Base-by-base conservation (phyloP, 768 basidiomycete species). In the Pisolithus marmoratus region DNA sequence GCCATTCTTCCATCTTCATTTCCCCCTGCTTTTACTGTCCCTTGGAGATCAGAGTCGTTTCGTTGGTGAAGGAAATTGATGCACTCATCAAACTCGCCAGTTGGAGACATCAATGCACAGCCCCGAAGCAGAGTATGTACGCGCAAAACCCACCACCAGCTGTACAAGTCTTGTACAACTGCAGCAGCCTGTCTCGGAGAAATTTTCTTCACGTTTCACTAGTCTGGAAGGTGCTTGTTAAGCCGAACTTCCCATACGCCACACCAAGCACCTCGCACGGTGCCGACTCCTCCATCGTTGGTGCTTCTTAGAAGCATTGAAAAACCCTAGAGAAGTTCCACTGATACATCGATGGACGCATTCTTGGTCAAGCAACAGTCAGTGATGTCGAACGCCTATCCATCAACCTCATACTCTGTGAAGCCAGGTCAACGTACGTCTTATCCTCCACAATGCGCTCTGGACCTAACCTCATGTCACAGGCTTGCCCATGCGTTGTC, bases 51-150 rank as follows among this genome's bases (percentile, higher is more conserved):
- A 89, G 62, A 79, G 85, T 46, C 68, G 66, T 1, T n/a, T 61
- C 59, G 0, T 65, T 96, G 29, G 92, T 96, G 68, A 87, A 83
- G 59, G 88, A 94, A 51, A 78, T 97, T 48, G 80, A 76, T 52
- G 83, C 80, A 40, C 85, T 93, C 63, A 86, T 98, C 74, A 95
- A 94, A 67, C 75, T 99, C 42, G 96, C 96, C 2, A 97, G 94
- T 62, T 98, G 96, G 96, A 96, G 96, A 99, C 63, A 74, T 94
- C 63, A 99, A 98, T 61, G 88, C 98, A 9, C 86, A 90, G 94
- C 96, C 2, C 76, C 98, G 52, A 90, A 87, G 66, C 85, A 88
- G 54, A 96, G 94, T 63, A n/a, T n/a, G n/a, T n/a, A 94, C 96
- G 0, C 83, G 88, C 53, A 83, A 77, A 60, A 93, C 92, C 2